phyloP scores from a whole-genome alignment of 495 filamentous ascomycete genomes.

The Talaromyces nanjingensis region DNA sequence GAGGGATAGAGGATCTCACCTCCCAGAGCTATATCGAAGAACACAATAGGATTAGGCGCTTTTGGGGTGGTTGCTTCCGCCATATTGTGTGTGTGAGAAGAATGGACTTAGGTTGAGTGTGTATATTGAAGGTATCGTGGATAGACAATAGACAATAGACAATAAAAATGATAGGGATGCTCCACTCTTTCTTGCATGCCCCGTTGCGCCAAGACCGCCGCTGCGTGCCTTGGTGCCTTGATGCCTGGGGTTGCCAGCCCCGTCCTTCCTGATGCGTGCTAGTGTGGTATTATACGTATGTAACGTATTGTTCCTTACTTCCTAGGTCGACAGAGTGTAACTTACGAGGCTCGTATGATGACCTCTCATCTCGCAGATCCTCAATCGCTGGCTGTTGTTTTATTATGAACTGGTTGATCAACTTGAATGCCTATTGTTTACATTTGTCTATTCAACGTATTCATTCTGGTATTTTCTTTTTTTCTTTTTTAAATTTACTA shows the following conservation, averaged over 20 bases:
- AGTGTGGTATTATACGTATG: not conserved
- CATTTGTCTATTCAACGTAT: not conserved
- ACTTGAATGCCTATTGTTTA: not conserved
- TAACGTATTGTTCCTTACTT: not conserved
- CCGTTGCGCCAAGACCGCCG: not conserved
- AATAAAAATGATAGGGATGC: not conserved
- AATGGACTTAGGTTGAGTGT: too few species aligned
- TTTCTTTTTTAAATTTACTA: not conserved
- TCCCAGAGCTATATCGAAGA: slow-evolving; percentile 89
- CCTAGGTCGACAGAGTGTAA: not conserved
- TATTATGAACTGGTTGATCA: not conserved
- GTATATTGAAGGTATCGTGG: not conserved
- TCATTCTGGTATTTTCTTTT: not conserved
- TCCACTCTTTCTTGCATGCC: not conserved
- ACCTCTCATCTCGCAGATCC: not conserved
- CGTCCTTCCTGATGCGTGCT: not conserved
- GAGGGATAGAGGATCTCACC: slow-evolving; percentile 46
- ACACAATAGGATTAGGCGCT: slow-evolving; percentile 58
- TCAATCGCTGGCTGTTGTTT: not conserved
- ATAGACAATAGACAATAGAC: not conserved
- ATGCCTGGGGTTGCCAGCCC: not conserved
- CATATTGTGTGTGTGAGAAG: not conserved
- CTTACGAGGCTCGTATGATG: not conserved
- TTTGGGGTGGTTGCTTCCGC: not conserved
- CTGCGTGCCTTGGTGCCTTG: not conserved